Evolutionary conservation across 495 filamentous ascomycete species (phyloP).

Genomic region (Neurospora tetraspora): DNA sequence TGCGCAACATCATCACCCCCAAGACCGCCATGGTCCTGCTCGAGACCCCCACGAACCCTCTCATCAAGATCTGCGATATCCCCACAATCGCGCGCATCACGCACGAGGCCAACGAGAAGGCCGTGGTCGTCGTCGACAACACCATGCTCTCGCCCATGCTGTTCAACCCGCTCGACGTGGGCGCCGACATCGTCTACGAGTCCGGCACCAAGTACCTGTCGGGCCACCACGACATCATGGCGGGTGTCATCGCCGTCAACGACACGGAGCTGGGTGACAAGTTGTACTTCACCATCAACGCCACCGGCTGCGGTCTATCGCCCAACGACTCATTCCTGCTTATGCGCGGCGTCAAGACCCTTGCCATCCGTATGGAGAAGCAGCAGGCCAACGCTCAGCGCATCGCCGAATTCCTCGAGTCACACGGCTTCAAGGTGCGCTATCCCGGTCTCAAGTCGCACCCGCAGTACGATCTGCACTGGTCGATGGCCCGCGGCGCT

Average conservation of each 20-base stretch:
- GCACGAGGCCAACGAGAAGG: slow-evolving; percentile 69
- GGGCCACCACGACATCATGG: slow-evolving; percentile 98
- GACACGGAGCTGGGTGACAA: slow-evolving; percentile 70
- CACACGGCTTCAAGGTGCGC: slow-evolving; percentile 84
- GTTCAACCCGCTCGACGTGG: slow-evolving; percentile 82
- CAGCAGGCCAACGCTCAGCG: slow-evolving; percentile 85
- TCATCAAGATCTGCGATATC: slow-evolving; percentile 97
- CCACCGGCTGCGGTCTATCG: slow-evolving; percentile 83
- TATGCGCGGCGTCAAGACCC: slow-evolving; percentile 87
- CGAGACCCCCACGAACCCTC: slow-evolving; percentile 91
- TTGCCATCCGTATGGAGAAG: slow-evolving; percentile 96
- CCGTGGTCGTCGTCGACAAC: slow-evolving; percentile 90
- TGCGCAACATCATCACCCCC: slow-evolving; percentile 53
- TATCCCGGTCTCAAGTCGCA: slow-evolving; percentile 91
- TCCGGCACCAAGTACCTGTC: slow-evolving; percentile 96
- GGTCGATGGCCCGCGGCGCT: slow-evolving; percentile 86
- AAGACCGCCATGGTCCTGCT: slow-evolving; percentile 95
- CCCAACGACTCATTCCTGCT: slow-evolving; percentile 95
- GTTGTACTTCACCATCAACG: slow-evolving; percentile 93
- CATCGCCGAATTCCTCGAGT: slow-evolving; percentile 87
- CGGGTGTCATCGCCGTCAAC: slow-evolving; percentile 87
- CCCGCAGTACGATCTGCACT: slow-evolving; percentile 91
- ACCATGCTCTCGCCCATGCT: slow-evolving; percentile 96
- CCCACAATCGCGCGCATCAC: slow-evolving; percentile 59
- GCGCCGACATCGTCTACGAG: slow-evolving; percentile 95